Evolutionary conservation across 805 yeast genomes (phyloP), one percentile per base, ranked within the genome.

Genomic region (Sungouiozyma ichnusensis): DNA sequence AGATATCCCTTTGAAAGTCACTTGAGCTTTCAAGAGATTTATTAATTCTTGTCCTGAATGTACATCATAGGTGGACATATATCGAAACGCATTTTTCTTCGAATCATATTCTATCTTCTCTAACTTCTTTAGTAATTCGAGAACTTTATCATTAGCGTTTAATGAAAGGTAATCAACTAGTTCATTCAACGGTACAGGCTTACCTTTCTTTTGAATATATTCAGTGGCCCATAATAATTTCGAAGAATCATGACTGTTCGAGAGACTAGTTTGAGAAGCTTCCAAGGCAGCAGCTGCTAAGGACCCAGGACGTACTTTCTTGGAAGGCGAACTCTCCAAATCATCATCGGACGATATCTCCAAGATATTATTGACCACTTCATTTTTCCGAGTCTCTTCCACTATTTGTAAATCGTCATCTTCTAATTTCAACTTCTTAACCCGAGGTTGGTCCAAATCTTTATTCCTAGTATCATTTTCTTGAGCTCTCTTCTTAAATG

Each of bases 151-250:
- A 14, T 84, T 74, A 40, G 74, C 77, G 20, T 57, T 61, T 40
- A 65, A 48, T 33, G 76, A 77, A 48, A 92, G 64, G 53, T 85
- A 81, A 35, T 76, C 72, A 54, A 79, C 78, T 36, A 90, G 64
- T 43, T 81, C 82, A 20, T 69, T 66, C 4, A 85, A 71, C 4
- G 76, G 62, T 1, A 88, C 79, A 0, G 96, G 86, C 18, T 71
- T 62, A 49, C 85, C 94, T 43, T 64, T 58, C 63, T 63, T 65
- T 54, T 86, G 88, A 46, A 92, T 79, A 58, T 78, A 84, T 58
- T 92, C 97, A 16, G 92, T 92, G 1, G 97, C 97, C 58, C 87
- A 76, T 55, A 85, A 80, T 41, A 92, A 70, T 58, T 86, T 85
- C 3, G 97, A 88, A 3, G 95, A 84, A 43, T 82, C 72, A 58